Evolutionary conservation across 139 green algal species (phyloP).

Genomic region (Volvox reticuliferus): DNA sequence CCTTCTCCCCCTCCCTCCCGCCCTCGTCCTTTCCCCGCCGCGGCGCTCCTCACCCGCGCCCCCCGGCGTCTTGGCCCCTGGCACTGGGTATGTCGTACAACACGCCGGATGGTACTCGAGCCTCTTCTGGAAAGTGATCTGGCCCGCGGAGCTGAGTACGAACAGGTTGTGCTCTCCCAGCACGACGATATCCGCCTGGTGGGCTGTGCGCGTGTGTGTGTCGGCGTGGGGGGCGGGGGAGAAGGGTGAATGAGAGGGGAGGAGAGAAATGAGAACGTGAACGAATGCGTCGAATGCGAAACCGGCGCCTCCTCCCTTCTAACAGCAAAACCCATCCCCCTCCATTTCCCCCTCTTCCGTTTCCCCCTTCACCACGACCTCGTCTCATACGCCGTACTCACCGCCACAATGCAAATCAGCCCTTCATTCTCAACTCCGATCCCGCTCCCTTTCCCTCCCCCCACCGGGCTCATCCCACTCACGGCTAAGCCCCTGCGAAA

Average conservation of each 20-base stretch:
- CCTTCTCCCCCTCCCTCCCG: too few relatives aligned
- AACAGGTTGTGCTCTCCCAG: conserved; percentile 75
- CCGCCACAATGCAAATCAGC: too few relatives aligned
- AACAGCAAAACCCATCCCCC: too few relatives aligned
- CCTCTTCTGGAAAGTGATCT: conserved; percentile 65
- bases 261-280: background rate
- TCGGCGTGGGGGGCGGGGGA: background rate
- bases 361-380: too few relatives aligned
- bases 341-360: background rate
- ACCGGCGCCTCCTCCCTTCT: too few relatives aligned
- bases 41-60: conserved; percentile 5
- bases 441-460: background rate
- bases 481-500: conserved; percentile 39
- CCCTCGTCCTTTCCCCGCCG: too few relatives aligned
- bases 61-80: conserved; percentile 48
- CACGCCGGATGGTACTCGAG: conserved; percentile 77
- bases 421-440: background rate
- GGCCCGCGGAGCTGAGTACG: conserved; percentile 49
- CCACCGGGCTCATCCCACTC: background rate
- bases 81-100: conserved; percentile 61
- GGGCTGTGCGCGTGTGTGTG: conserved; percentile 15
- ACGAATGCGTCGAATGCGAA: too few relatives aligned
- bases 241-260: background rate
- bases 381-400: too few relatives aligned
- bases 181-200: conserved; percentile 65